Evolutionary conservation across 2,329 filamentous ascomycete genomes (phyloP), one percentile per base, ranked within the genome.

Genomic region (Calonectria multiphialidica): DNA sequence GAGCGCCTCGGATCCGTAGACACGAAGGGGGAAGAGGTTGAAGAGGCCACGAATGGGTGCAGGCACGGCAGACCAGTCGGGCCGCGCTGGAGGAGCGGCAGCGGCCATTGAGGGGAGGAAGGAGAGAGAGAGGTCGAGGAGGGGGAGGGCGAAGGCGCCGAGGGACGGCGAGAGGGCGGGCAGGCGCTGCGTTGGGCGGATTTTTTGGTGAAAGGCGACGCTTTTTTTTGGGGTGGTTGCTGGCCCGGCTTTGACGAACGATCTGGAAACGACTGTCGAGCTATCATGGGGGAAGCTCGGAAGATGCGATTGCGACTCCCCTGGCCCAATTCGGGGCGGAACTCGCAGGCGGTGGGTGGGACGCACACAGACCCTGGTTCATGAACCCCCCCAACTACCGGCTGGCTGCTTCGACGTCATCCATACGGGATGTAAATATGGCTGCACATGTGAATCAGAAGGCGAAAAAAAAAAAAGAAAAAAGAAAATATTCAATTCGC

Each of bases 21-120:
- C 93, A 71, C 89, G 82, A 64, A 98, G 89, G 30, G 97, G 97
- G 79, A 98, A 97, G 72, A 84, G 87, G 83, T 96, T 93, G 87
- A 98, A 99, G 71, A 98, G 88, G 64, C 89, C 89, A 83, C 95
- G 95, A 77, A 98, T 88, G 21, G 95, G 93, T 13, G 89, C 84
- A 9, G 97, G 96, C 68, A 95, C 88, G 53, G 88, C 84, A 82
- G 92, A 88, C 86, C 84, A 87, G 73, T 81, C 77, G 65, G 76
- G 77, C 50, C 57, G n/a, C 30, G 63, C 59, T n/a, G n/a, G n/a
- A 35, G 65, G 49, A 30, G 68, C 65, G 65, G 72, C n/a, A 47
- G 74, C 59, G 37, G 77, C 68, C 77, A 78, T 78, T 37, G 67
- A 33, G 61, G 35, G 45, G n/a, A 21, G 25, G n/a, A n/a, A n/a